A percentile compares a stretch with the other conserved stretches of the same genome.
Evolutionary conservation across 768 basidiomycete genomes (phyloP).

Genomic region (Kwoniella pini): DNA sequence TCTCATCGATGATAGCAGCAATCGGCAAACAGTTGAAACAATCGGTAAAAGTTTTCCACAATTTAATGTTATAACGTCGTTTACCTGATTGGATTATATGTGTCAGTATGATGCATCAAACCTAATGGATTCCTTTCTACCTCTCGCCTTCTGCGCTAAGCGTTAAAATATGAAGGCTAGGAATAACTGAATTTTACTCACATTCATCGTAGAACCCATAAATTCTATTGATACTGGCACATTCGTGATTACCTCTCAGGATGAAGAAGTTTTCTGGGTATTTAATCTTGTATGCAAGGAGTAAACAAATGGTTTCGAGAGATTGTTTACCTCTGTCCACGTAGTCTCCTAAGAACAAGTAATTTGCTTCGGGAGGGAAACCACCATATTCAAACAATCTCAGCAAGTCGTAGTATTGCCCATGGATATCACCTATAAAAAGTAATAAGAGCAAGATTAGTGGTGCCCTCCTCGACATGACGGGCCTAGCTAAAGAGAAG

Average conservation of each 20-base stretch:
- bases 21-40: conserved; percentile 99
- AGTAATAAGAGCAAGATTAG: conserved; percentile 6
- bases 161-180: too few species aligned
- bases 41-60: conserved; percentile 99
- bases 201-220: conserved; percentile 99
- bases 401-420: conserved; percentile 98
- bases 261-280: conserved; percentile 99
- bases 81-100: too few species aligned
- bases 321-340: conserved; percentile 99
- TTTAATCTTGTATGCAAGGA: conserved; percentile 96
- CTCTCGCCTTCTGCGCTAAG: too few species aligned
- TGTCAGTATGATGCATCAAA: too few species aligned
- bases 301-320: conserved; percentile 97
- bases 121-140: too few species aligned
- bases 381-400: conserved; percentile 98
- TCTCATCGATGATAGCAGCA: conserved; percentile 99
- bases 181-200: conserved; percentile 57
- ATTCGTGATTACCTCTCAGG: conserved; percentile 97
- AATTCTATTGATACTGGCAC: conserved; percentile 98
- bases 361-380: conserved; percentile 99
- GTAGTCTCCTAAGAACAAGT: conserved; percentile 99
- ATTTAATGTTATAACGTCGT: conserved; percentile 99
- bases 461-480: background rate
- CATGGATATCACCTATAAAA: conserved; percentile 87
- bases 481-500: conserved; percentile 29